A percentile compares a stretch with the other conserved stretches of the same genome.
Evolutionary conservation across 768 basidiomycete species (phyloP).

Genomic region (Russula sp.): DNA sequence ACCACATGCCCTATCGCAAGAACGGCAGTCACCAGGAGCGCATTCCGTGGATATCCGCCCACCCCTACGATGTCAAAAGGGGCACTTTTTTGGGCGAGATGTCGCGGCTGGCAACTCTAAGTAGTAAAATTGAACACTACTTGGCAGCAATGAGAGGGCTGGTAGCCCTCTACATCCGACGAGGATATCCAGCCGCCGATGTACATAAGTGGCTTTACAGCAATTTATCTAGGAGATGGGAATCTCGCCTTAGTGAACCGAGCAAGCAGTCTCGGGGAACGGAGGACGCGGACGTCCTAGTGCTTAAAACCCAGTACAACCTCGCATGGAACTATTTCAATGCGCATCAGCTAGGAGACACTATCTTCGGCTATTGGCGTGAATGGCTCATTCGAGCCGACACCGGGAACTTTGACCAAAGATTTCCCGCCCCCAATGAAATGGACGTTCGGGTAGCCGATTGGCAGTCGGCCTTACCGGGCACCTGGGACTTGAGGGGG

Average conservation of each 20-base stretch:
- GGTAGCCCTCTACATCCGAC: background rate
- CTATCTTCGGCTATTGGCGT: background rate
- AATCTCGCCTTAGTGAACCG: too few relatives aligned
- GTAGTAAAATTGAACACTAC: background rate
- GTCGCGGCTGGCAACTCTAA: background rate
- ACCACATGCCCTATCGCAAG: too few relatives aligned
- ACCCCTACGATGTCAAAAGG: too few relatives aligned
- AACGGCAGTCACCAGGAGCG: too few relatives aligned
- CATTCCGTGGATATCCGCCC: too few relatives aligned
- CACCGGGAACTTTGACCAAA: background rate
- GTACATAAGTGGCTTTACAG: background rate
- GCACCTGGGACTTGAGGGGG: background rate
- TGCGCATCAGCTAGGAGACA: background rate
- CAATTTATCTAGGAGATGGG: too few relatives aligned
- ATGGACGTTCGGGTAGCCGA: background rate
- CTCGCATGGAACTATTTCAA: constrained; percentile 3
- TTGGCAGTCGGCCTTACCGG: too few relatives aligned
- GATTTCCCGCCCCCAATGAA: background rate
- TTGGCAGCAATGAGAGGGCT: background rate
- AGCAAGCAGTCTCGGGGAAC: too few relatives aligned
- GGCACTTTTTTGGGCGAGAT: too few relatives aligned
- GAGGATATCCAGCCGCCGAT: background rate
- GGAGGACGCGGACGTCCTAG: background rate
- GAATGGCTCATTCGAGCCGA: background rate
- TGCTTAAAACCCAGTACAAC: background rate